Conservation (phyloP, 306 rosid species). For the Cucurbita pepo region DNA sequence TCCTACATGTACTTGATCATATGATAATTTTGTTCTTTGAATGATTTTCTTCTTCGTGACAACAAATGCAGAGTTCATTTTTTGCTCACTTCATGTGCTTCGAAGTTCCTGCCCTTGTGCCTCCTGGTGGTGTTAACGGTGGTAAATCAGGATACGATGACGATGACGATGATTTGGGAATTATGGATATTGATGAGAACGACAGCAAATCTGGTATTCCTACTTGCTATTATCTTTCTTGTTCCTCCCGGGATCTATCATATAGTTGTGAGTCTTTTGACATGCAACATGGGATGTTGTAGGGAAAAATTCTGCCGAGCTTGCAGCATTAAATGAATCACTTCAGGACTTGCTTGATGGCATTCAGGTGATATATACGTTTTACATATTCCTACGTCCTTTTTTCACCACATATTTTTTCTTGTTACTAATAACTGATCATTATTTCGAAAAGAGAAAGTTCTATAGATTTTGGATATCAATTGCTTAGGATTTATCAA, state of each 20-base stretch:
- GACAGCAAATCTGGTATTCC: constrained; percentile 35
- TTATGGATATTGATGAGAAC: constrained; percentile 64
- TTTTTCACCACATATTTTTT: neutral
- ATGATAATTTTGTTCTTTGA: neutral
- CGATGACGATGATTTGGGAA: constrained; percentile 82
- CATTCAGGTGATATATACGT: constrained; percentile 49
- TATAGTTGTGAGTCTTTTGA: neutral
- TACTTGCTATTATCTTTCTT: neutral
- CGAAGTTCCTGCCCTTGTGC: constrained; percentile 67
- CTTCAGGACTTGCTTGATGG: constrained; percentile 95
- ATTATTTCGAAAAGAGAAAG: neutral
- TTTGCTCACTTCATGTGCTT: constrained; percentile 91
- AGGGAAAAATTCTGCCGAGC: constrained; percentile 53
- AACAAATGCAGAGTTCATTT: constrained; percentile 68
- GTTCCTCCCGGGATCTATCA: neutral
- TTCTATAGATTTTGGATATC: neutral
- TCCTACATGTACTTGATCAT: neutral
- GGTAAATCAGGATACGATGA: constrained; percentile 35
- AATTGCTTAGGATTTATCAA: neutral
- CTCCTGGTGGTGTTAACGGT: constrained; percentile 67
- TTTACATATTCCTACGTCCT: neutral
- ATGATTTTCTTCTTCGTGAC: constrained; percentile 6
- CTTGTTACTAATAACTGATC: neutral
- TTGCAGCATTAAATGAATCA: constrained; percentile 64
- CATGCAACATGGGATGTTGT: neutral